Conservation (phyloP, 116 monocot species). For the Thalassia testudinum region DNA sequence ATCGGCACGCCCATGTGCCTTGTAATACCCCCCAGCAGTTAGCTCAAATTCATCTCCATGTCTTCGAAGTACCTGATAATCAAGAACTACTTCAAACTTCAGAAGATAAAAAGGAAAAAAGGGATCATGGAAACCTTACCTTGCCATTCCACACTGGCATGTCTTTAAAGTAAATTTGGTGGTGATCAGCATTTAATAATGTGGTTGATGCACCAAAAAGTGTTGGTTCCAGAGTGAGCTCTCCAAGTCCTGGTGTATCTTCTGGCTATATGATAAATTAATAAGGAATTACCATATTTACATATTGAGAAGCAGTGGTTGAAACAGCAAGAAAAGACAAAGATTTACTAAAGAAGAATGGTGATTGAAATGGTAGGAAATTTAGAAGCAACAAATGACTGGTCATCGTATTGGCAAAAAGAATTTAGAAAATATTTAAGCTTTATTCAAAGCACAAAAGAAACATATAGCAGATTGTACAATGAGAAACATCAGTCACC, state of each 20-base stretch:
- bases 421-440: too few species aligned
- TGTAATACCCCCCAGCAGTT: slow-evolving; percentile 56
- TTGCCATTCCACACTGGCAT: slow-evolving; percentile 80
- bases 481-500: too few species aligned
- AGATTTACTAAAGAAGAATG: too few species aligned
- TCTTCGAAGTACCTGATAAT: slow-evolving; percentile 57
- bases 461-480: too few species aligned
- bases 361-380: too few species aligned
- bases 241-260: slow-evolving; percentile 44
- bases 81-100: not conserved
- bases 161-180: slow-evolving; percentile 67
- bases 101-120: not conserved
- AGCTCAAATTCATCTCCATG: slow-evolving; percentile 95
- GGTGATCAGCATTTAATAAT: slow-evolving; percentile 75
- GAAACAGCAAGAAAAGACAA: too few species aligned
- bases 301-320: too few species aligned
- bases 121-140: slow-evolving; percentile 12
- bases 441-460: too few species aligned
- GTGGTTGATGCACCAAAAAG: slow-evolving; percentile 73
- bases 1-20: slow-evolving; percentile 93
- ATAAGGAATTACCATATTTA: not conserved
- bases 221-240: slow-evolving; percentile 69
- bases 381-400: too few species aligned
- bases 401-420: too few species aligned
- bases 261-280: slow-evolving; percentile 27